Conservation (phyloP, 768 basidiomycete species). For the Tylopilus rubrobrunneus region DNA sequence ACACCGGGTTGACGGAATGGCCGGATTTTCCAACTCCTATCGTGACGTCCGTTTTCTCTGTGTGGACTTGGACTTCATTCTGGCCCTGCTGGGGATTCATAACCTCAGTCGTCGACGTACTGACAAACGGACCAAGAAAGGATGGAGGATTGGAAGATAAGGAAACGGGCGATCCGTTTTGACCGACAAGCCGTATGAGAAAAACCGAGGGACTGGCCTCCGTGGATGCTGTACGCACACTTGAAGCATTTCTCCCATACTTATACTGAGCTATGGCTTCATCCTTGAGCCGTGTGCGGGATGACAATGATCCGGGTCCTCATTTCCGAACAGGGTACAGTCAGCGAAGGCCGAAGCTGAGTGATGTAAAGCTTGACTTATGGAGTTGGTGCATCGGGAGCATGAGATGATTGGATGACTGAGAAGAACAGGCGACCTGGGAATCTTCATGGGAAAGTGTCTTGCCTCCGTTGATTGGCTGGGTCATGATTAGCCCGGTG, state of each 20-base stretch:
- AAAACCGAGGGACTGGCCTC: not conserved
- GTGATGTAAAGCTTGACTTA: not conserved
- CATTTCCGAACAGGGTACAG: not conserved
- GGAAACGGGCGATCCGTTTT: not conserved
- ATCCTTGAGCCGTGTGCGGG: conserved; percentile 12
- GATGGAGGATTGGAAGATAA: not conserved
- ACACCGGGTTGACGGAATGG: too few relatives aligned
- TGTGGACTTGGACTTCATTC: not conserved
- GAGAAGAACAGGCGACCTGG: not conserved
- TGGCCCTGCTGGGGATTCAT: conserved; percentile 4
- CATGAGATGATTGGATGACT: not conserved
- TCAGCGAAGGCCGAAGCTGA: not conserved
- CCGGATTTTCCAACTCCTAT: not conserved
- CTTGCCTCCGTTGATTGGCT: not conserved
- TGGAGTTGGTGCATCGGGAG: too few relatives aligned
- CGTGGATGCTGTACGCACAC: not conserved
- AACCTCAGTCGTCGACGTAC: too few relatives aligned
- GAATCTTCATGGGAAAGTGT: not conserved
- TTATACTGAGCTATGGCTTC: conserved; percentile 11
- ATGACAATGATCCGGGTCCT: not conserved
- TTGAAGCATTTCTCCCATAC: not conserved
- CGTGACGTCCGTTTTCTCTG: not conserved
- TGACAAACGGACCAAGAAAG: not conserved
- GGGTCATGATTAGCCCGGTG: conserved; percentile 2
- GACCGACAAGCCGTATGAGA: not conserved